A percentile compares a stretch with the other conserved stretches of the same genome.
Evolutionary conservation across 164 flowering plant genomes (phyloP).

Genomic region (Annona cherimola): DNA sequence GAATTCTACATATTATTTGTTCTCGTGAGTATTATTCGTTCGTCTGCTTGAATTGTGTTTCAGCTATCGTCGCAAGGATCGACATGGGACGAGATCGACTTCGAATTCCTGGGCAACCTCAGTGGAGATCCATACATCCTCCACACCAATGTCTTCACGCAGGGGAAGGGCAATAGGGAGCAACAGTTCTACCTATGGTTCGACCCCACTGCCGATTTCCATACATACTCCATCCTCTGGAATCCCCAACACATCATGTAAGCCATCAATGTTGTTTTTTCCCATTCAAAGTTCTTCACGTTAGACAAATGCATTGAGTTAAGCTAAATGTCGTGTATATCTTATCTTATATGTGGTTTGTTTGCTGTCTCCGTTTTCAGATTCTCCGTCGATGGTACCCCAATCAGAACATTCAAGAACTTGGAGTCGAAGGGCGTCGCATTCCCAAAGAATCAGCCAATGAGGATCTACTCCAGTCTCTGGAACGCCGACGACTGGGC

Average conservation of each 20-base stretch:
- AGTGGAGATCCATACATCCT: slow-evolving; percentile 23
- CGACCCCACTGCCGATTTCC: slow-evolving; percentile 24
- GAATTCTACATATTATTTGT: neutral
- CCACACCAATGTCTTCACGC: slow-evolving; percentile 25
- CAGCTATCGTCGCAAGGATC: slow-evolving; percentile 21
- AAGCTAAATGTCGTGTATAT: neutral
- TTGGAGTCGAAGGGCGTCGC: slow-evolving; percentile 12
- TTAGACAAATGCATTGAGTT: neutral
- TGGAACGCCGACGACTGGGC: slow-evolving; percentile 31
- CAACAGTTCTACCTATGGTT: slow-evolving; percentile 27
- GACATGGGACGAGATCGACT: slow-evolving; percentile 23
- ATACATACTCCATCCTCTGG: slow-evolving; percentile 25
- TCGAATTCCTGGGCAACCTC: slow-evolving; percentile 24
- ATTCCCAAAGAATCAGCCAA: slow-evolving; percentile 22
- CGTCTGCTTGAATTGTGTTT: neutral
- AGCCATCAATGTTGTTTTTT: neutral
- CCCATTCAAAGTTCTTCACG: neutral
- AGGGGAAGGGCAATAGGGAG: slow-evolving; percentile 25
- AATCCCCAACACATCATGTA: slow-evolving; percentile 21
- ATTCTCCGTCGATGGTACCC: slow-evolving; percentile 19
- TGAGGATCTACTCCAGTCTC: slow-evolving; percentile 23
- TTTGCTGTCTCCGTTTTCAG: neutral
- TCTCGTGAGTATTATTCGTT: neutral
- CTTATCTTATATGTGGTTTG: neutral
- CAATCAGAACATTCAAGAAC: slow-evolving; percentile 21